These are phyloP conservation scores for Graphilbum fragrans DNA, from an alignment of 2,329 filamentous ascomycete species.

Conservation along the genomic window DNA sequence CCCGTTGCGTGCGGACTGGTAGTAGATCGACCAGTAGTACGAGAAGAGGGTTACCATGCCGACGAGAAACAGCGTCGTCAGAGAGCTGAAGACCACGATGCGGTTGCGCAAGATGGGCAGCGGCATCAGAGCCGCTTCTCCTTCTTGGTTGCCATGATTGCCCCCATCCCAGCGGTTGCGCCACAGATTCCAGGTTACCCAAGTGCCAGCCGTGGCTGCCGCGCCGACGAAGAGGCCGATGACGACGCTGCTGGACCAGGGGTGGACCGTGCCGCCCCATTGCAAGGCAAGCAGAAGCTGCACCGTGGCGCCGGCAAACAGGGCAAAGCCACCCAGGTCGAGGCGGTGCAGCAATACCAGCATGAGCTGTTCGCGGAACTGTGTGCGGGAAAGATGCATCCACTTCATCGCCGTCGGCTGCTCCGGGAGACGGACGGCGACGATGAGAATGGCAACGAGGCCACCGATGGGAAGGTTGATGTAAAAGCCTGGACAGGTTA, in stretches of 20 bases:
- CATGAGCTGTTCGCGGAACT: slow-evolving; percentile 17
- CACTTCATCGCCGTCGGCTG: no score
- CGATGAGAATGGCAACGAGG: slow-evolving; percentile 19
- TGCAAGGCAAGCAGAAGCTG: slow-evolving; percentile 32
- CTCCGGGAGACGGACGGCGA: slow-evolving; percentile 24
- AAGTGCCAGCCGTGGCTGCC: slow-evolving; percentile 23
- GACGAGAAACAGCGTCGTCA: slow-evolving; percentile 13
- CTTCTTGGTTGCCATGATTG: no score
- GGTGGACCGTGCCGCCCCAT: slow-evolving; percentile 25
- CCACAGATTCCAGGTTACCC: slow-evolving; percentile 28
- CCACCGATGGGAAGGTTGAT: slow-evolving; percentile 33
- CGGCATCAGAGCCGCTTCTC: slow-evolving; percentile 16
- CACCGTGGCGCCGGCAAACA: slow-evolving; percentile 29
- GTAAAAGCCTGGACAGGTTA: slow-evolving; percentile 32
- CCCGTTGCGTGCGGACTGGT: slow-evolving; percentile 21
- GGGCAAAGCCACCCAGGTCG: slow-evolving; percentile 27
- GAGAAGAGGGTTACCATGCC: slow-evolving; percentile 11
- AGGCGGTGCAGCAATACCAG: slow-evolving; percentile 18
- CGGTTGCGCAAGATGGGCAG: slow-evolving; percentile 12
- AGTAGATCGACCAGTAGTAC: slow-evolving; percentile 23
- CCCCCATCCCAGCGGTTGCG: no score
- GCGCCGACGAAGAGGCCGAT: slow-evolving; percentile 30
- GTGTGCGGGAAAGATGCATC: no score
- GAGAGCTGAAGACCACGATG: slow-evolving; percentile 12
- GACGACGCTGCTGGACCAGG: slow-evolving; percentile 25